These are phyloP conservation scores for Murraya paniculata DNA, from an alignment of 345 rosid species.

Conservation along the genomic window DNA sequence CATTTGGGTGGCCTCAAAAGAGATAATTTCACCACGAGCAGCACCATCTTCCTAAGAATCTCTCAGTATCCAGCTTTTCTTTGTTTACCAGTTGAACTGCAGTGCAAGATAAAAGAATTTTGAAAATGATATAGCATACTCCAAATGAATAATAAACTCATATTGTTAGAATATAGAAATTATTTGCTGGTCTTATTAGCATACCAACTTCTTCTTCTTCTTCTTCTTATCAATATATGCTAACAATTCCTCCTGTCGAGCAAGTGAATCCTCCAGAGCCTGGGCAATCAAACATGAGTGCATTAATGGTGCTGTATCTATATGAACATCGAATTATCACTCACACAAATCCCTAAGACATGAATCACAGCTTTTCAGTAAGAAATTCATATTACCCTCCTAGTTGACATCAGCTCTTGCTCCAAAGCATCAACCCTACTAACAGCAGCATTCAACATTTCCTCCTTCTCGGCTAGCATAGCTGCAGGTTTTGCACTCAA, in stretches of 20 bases:
- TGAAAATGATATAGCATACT: constrained; percentile 1
- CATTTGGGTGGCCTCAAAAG: constrained; percentile 15
- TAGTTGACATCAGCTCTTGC: constrained; percentile 75
- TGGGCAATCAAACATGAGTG: constrained; percentile 19
- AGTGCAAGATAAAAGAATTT: constrained; percentile 14
- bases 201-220: constrained; percentile 74
- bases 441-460: constrained; percentile 68
- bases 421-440: constrained; percentile 65
- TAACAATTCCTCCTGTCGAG: constrained; percentile 67
- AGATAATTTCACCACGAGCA: constrained; percentile 12
- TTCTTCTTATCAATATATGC: constrained; percentile 84
- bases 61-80: constrained; percentile 19
- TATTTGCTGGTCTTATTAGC: constrained; percentile 1
- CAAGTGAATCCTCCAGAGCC: constrained; percentile 78
- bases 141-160: neutral
- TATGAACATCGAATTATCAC: neutral
- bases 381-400: constrained; percentile 49
- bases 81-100: constrained; percentile 49
- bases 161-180: neutral
- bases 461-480: constrained; percentile 79
- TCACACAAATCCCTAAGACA: neutral
- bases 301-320: neutral
- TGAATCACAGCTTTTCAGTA: neutral
- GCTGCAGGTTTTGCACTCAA: constrained; percentile 51
- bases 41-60: constrained; percentile 17